Conservation (phyloP, 2,329 filamentous ascomycete species). For the Ceratocystis huliohia region DNA sequence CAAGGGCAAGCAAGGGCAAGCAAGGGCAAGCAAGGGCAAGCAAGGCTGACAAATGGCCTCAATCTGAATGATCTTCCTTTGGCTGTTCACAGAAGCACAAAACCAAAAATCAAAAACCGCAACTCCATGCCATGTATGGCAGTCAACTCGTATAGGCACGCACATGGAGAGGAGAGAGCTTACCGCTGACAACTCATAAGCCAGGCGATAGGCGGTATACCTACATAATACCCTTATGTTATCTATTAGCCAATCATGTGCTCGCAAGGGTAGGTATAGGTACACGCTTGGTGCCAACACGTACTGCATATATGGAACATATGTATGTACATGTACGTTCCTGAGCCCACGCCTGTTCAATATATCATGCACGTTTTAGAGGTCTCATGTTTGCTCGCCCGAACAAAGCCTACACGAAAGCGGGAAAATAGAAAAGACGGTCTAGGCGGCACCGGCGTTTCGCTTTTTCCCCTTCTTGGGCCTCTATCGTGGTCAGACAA, state of each 20-base stretch:
- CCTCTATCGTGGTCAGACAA: too few relatives aligned
- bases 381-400: not conserved
- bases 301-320: not conserved
- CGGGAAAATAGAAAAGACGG: too few relatives aligned
- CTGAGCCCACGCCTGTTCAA: not conserved
- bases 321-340: not conserved
- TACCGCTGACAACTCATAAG: not conserved
- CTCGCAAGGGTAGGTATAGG: not conserved
- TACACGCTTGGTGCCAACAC: not conserved
- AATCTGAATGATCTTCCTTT: not conserved
- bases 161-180: too few relatives aligned
- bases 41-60: not conserved
- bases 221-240: not conserved
- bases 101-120: not conserved
- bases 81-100: not conserved
- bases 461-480: too few relatives aligned
- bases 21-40: not conserved
- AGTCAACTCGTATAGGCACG: too few relatives aligned
- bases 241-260: not conserved
- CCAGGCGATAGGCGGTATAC: not conserved
- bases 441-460: too few relatives aligned
- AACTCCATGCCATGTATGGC: not conserved
- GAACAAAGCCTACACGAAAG: not conserved
- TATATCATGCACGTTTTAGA: not conserved
- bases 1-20: too few relatives aligned